Base-by-base conservation (phyloP, 1,284 basidiomycete genomes). In the Paramarasmius palmivorus region DNA sequence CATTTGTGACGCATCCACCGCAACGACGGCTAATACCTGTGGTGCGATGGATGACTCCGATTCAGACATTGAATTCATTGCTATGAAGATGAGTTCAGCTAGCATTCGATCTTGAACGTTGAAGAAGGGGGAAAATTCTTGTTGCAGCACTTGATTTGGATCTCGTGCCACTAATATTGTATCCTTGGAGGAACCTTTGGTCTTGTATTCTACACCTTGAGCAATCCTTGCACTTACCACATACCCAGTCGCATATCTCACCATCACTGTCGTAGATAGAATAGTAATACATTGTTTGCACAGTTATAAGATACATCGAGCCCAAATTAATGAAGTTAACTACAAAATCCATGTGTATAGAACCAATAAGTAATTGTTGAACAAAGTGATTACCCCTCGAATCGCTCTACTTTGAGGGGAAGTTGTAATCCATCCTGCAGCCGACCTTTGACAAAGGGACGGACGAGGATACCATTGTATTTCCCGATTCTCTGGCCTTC, bases 391-490 rank as follows among this genome's bases (percentile, higher is more conserved):
- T 34, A 52, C 25, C 51, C 52, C 25, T 50, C 42, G 49, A 68
- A 68, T 49, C 63, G 61, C 47, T 65, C 65, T 22, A 80, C 65
- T 20, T 61, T 54, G 3, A 81, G 53, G 9, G 78, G 78, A 23
- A 81, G 61, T 40, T 72, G 68, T 4, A 69, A 63, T 20, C 73
- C 76, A 40, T 59, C 58, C 41, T 68, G 62, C 59, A 66, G 73
- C 46, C 70, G 68, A 42, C 71, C 69, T 19, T 65, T 61, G 14
- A 81, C 68, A 57, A 73, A 80, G 2, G 80, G 78, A 32, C 75
- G 64, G 0, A 77, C 79, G 39, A 80, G 60, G 35, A 81, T 73
- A 1, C 73, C 65, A 56, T 78, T 81, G 57, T 67, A 73, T 61
- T 76, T 81, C 38, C 63, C 63, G 39, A 82, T 76, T 37, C 71